A percentile compares a stretch with the other conserved stretches of the same genome.
Conservation (phyloP, 2,329 filamentous ascomycete genomes). For the Cladosporium sp. region DNA sequence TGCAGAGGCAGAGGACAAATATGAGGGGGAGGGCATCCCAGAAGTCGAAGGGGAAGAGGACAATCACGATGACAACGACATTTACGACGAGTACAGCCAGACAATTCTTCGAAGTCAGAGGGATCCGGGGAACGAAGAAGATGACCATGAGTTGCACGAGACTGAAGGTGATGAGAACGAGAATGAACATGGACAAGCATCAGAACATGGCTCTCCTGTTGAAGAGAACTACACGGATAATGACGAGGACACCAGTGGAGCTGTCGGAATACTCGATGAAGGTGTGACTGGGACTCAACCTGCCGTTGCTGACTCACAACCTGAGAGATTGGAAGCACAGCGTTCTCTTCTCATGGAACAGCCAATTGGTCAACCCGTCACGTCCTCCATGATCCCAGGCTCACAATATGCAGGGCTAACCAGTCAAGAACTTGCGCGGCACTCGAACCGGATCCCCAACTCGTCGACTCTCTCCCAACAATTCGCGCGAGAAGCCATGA, state of each 20-base stretch:
- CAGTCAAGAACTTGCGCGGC: constrained; percentile 21
- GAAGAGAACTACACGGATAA: not conserved
- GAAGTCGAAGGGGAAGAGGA: constrained; percentile 13
- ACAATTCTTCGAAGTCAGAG: constrained; percentile 31
- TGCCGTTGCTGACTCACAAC: constrained; percentile 45
- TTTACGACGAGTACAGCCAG: constrained; percentile 36
- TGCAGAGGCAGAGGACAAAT: constrained; percentile 7
- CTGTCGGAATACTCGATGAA: not conserved
- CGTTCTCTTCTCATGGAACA: constrained; percentile 27
- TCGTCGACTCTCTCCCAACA: constrained; percentile 1
- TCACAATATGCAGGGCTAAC: constrained; percentile 32
- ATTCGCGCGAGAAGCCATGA: not conserved
- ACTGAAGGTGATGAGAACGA: not conserved
- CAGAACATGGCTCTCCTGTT: not conserved
- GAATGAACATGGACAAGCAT: not conserved
- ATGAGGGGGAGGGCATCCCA: constrained; percentile 15
- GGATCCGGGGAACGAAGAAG: constrained; percentile 13
- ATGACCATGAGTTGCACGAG: not conserved
- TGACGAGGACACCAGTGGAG: not conserved
- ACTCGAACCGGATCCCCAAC: not conserved
- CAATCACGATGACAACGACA: constrained; percentile 23
- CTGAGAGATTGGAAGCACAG: constrained; percentile 28
- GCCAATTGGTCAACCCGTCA: constrained; percentile 28
- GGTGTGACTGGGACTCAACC: not conserved
- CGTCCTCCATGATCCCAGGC: constrained; percentile 30